phyloP scores from a whole-genome alignment of 202 grass and related monocot genomes.

The Zoysia matrella region DNA sequence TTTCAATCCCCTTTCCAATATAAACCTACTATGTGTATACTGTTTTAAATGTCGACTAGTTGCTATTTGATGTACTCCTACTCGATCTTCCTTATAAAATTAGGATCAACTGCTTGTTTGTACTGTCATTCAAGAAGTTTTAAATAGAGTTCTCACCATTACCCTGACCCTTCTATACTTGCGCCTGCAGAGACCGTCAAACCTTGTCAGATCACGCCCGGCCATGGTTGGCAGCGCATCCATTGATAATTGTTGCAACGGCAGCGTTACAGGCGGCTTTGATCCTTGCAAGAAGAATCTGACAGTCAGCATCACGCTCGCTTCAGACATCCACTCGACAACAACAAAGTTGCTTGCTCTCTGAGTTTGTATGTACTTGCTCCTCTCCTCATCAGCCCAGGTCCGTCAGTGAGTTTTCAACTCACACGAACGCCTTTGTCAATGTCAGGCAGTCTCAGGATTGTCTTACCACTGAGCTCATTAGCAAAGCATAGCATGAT shows the following conservation, averaged over 20 bases:
- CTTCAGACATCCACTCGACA: constrained; percentile 29
- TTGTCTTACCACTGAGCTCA: background rate
- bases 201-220: constrained; percentile 40
- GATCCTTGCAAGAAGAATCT: constrained; percentile 9
- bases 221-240: constrained; percentile 26
- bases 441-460: background rate
- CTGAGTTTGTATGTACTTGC: background rate
- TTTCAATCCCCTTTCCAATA: constrained; percentile 3
- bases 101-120: constrained; percentile 48
- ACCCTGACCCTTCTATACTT: background rate
- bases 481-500: background rate
- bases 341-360: constrained; percentile 24
- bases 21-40: constrained; percentile 18
- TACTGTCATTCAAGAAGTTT: constrained; percentile 76
- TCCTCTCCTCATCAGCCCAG: background rate
- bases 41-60: constrained; percentile 32
- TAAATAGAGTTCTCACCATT: background rate
- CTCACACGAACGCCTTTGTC: background rate
- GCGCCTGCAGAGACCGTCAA: constrained; percentile 27
- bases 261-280: constrained; percentile 10
- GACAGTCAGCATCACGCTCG: constrained; percentile 14
- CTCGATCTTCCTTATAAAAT: background rate
- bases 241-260: constrained; percentile 44
- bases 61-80: too few species aligned
- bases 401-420: background rate